Base-by-base conservation (phyloP, 2,329 filamentous ascomycete species). In the Fusarium nematophilum region DNA sequence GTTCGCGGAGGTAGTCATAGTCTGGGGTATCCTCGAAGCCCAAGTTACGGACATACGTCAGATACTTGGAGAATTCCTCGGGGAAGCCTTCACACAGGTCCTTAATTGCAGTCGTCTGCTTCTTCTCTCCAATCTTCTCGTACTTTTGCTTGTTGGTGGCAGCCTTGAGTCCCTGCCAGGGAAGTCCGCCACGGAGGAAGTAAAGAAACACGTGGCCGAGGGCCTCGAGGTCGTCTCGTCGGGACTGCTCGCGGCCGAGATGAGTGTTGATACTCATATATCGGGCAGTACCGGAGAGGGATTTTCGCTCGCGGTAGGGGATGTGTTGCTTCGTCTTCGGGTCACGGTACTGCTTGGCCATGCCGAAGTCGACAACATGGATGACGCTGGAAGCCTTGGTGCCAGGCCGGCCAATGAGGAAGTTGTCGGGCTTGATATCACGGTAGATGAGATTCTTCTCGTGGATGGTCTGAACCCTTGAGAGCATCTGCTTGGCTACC, bases 261-360 rank as follows among this genome's bases (percentile, higher is more conserved):
- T 99, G 95, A 52, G 95, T 99, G 80, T 99, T 99, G 86, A 99
- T 98, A 80, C 92, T 96, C 95, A 98, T 98, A 79, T 99, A 99
- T 75, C 95, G 87, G 61, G 95, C 95, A 53, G 95, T 99, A 61
- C 95, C 95, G 4, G 94, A 98, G 57, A 99, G 82, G 5, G 94
- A 97, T 80, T 99, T 99, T 70, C 95, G 88, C 81, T 98, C 95
- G 71, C 95, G 87, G 77, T 98, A 98, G 10, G 95, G 93, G 67
- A 98, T 98, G 79, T 99, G 95, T 77, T 98, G 95, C 80, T 98
- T 98, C 30, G 95, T 97, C 83, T 98, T 98, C 52, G 95, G 95
- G 70, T 99, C 95, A 69, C 95, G 90, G 78, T 98, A 99, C 77
- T 98, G 95, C 82, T 99, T 99, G 62, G 95, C 95, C 95, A 99